Evolutionary conservation across 169 alveolate species (phyloP), one percentile per base, ranked within the genome.

Genomic region (Cryptosporidium parvum): DNA sequence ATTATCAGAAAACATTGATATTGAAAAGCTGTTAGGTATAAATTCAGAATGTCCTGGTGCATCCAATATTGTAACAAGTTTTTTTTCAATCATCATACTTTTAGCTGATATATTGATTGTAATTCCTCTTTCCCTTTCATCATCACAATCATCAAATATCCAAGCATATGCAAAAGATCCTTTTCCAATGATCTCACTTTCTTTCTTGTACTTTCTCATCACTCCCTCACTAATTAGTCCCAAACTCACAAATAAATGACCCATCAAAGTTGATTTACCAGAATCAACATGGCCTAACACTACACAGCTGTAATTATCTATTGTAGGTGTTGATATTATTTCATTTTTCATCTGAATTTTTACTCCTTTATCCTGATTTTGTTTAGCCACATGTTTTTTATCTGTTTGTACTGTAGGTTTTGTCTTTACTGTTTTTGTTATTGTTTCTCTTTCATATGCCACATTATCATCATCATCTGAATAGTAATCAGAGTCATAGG

Each of bases 1-100:
- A 29, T 51, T 72, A 18, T 86, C 92, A 69, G 86, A 56, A 29
- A 84, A 7, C 72, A 87, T 72, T 52, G 97, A 80, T 51, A 98
- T 97, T 85, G 94, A 93, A 85, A 97, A 95, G 97, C 96, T 95
- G 89, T 94, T 96, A 26, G 98, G 98, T 44, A 97, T 97, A 86
- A 96, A 96, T 59, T 97, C 98, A 45, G 95, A 91, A 91, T 97
- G 99, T 18, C 99, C 99, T 18, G 99, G 99, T 2, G 99, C 98
- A 86, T 97, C 99, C 80, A 97, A 91, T 26, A 97, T 86, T 42
- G 97, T 96, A 39, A 95, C 92, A 68, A 95, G 86, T 75, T 92
- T 92, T 85, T 67, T 91, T 87, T 62, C 84, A 61, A 51, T 94
- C 92, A 68, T 71, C 70, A 91, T 94, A 91, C 73, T 92, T 91